Conservation (phyloP, 441 rosid genomes). For the Cnidoscolus chayamansa region DNA sequence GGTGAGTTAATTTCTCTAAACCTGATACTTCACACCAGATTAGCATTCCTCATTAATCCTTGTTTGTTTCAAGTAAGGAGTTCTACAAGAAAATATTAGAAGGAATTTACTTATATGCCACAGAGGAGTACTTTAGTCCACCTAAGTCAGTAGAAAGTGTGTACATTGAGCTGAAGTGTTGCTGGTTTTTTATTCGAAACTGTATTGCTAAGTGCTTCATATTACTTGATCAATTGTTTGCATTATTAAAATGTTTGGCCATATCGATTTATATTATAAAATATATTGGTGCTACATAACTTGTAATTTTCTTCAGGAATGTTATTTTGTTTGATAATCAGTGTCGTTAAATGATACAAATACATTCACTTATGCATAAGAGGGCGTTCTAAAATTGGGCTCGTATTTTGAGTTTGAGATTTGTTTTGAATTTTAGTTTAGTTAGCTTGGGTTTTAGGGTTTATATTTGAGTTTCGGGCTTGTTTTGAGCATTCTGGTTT, state of each 20-base stretch:
- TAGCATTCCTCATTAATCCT: neutral
- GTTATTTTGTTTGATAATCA: neutral
- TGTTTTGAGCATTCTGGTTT: too few relatives aligned
- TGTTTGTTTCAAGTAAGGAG: constrained; percentile 1
- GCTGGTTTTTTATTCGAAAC: neutral
- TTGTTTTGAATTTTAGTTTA: too few relatives aligned
- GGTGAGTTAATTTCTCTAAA: constrained; percentile 49
- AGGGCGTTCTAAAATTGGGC: too few relatives aligned
- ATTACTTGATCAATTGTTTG: neutral
- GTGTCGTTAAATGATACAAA: too few relatives aligned
- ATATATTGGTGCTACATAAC: neutral
- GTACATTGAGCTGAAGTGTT: neutral
- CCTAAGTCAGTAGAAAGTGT: neutral
- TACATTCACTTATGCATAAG: too few relatives aligned
- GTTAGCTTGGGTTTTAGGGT: too few relatives aligned
- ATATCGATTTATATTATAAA: neutral
- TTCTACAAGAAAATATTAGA: neutral
- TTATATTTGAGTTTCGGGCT: too few relatives aligned
- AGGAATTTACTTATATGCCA: neutral
- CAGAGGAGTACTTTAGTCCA: neutral
- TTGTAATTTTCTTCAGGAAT: neutral
- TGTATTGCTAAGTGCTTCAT: neutral
- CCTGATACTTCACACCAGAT: constrained; percentile 13
- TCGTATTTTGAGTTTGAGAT: too few relatives aligned
- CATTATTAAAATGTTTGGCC: neutral